Evolutionary conservation across 2,329 filamentous ascomycete genomes (phyloP), one percentile per base, ranked within the genome.

Genomic region (Arthrobotrys sinensis): DNA sequence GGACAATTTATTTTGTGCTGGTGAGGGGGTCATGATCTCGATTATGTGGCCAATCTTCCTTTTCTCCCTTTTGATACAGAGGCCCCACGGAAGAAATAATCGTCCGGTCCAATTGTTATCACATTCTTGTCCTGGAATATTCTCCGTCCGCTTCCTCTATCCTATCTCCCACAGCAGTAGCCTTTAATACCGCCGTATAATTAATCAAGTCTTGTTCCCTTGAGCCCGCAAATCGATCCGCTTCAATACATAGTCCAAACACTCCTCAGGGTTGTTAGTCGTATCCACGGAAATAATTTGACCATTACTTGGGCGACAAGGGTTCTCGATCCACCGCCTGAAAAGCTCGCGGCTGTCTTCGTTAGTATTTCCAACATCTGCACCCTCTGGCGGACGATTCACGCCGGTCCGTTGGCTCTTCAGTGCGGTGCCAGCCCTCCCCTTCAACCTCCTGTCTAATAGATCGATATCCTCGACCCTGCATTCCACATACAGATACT

Each of bases 401-500:
- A 84, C 81, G 1, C 79, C 81, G 0, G 79, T 81, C 36, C 83
- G 71, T 80, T 85, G 83, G 70, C 83, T 85, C 48, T 53, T 80
- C 81, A 84, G 67, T 12, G 83, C 64, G 0, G 53, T 48, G 11
- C 10, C 34, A 1, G 24, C 24, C 5, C 83, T 80, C 0, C 60
- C 53, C 3, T 79, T 80, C 53, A 84, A 70, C 45, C 84, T 73
- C 55, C 69, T 3, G 64, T 84, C 83, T 38, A 85, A 65, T 21
- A 84, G 57, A 21, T 82, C 81, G 1, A 84, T 76, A 40, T 83
- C 82, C 5, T 80, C 34, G 7, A 83, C 81, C 48, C 71, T 80
- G 45, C 83, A 84, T 77, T 85, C 83, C 16, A 85, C 80, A 40
- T 84, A 85, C 80, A 80, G 81, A 48, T 83, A 83, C 7, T 66